Evolutionary conservation across 768 basidiomycete species (phyloP).

Genomic region (Collybia sp.): DNA sequence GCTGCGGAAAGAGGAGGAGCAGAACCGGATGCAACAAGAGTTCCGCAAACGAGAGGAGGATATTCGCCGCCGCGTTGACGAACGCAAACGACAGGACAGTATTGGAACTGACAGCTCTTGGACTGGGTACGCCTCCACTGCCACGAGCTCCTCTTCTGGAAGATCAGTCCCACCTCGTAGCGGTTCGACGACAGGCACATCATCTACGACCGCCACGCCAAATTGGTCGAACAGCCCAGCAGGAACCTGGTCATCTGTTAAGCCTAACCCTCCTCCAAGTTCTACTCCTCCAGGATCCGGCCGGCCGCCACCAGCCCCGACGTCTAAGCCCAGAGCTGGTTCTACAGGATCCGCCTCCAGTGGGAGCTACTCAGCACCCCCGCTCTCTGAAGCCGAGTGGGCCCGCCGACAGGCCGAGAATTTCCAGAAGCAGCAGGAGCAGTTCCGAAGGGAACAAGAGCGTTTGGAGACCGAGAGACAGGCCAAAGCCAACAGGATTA

Average conservation of each 20-base stretch:
- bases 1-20: background rate
- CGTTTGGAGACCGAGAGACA: conserved; percentile 50
- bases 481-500: conserved; percentile 43
- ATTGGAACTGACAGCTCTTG: background rate
- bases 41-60: conserved; percentile 2
- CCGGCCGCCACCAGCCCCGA: conserved; percentile 20
- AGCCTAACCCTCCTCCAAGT: too few species aligned
- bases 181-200: background rate
- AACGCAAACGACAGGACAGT: conserved; percentile 4
- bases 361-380: conserved; percentile 12
- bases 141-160: conserved; percentile 16
- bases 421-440: conserved; percentile 61
- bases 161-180: background rate
- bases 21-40: background rate
- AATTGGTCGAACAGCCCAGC: conserved; percentile 2
- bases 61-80: conserved; percentile 2
- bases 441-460: conserved; percentile 58
- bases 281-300: conserved; percentile 20
- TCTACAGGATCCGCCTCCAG: conserved; percentile 27
- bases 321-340: conserved; percentile 18
- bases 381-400: conserved; percentile 49
- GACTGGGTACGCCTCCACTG: background rate
- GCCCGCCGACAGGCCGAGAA: conserved; percentile 61
- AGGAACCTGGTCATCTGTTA: too few species aligned
- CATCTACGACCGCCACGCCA: background rate